A percentile compares a stretch with the other conserved stretches of the same genome.
Evolutionary conservation across 2,329 filamentous ascomycete genomes (phyloP).

Genomic region (Hyphodiscus sp.): DNA sequence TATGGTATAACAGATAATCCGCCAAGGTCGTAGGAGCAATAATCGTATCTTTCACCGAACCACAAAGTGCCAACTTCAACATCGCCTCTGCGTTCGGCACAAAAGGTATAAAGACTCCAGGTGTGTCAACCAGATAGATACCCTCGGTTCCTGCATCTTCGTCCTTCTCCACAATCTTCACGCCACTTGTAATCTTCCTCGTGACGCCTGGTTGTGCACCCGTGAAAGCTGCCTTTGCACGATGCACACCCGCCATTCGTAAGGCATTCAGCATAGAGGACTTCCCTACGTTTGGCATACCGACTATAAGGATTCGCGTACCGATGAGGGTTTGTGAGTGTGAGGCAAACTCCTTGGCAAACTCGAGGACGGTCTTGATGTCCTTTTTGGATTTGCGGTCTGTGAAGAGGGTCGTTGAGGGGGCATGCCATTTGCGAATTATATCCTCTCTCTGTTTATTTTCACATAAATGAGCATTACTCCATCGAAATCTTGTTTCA

Average conservation of each 20-base stretch:
- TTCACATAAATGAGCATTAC: not conserved
- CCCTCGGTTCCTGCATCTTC: constrained; percentile 35
- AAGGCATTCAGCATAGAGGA: constrained; percentile 88
- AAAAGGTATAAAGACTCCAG: constrained; percentile 92
- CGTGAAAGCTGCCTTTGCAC: constrained; percentile 68
- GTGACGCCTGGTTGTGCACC: constrained; percentile 88
- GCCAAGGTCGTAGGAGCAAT: constrained; percentile 72
- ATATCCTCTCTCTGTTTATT: constrained; percentile 40
- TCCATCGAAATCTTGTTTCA: not conserved
- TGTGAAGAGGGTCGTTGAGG: constrained; percentile 46
- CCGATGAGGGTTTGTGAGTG: constrained; percentile 61
- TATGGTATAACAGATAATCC: constrained; percentile 81
- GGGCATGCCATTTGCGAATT: constrained; percentile 47
- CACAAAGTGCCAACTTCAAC: constrained; percentile 89
- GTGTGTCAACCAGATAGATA: constrained; percentile 85
- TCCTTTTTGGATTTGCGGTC: constrained; percentile 40
- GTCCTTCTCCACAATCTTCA: constrained; percentile 64
- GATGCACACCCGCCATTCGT: constrained; percentile 58
- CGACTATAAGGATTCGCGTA: constrained; percentile 80
- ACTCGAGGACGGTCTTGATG: constrained; percentile 36
- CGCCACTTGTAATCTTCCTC: constrained; percentile 72
- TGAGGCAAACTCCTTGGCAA: constrained; percentile 44
- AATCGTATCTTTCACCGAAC: constrained; percentile 84
- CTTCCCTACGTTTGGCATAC: constrained; percentile 98
- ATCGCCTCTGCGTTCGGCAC: constrained; percentile 79